phyloP scores from a whole-genome alignment of 2,329 filamentous ascomycete genomes.

The Trichoderma harzianum region DNA sequence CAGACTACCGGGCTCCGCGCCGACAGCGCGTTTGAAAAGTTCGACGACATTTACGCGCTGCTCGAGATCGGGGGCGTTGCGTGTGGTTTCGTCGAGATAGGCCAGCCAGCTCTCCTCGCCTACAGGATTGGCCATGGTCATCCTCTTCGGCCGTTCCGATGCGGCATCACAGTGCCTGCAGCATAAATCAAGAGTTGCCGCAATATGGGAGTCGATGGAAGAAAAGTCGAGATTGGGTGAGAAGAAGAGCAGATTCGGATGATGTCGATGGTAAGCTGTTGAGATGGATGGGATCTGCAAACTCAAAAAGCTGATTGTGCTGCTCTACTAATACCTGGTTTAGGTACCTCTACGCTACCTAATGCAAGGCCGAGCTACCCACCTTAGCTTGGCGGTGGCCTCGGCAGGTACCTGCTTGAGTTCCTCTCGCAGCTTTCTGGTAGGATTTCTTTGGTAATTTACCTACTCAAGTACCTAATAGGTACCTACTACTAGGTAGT shows the following conservation, averaged over 20 bases:
- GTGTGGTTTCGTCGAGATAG: slow-evolving; percentile 69
- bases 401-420: neutral
- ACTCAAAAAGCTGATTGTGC: neutral
- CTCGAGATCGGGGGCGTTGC: slow-evolving; percentile 59
- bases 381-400: neutral
- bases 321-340: neutral
- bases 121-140: slow-evolving; percentile 54
- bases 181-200: neutral
- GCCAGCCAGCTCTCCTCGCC: slow-evolving; percentile 77
- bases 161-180: slow-evolving; percentile 26
- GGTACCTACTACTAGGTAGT: neutral
- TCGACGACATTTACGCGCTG: slow-evolving; percentile 68
- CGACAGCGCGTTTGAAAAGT: slow-evolving; percentile 65
- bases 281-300: slow-evolving; percentile 2
- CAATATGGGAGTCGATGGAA: neutral
- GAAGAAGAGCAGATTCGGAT: neutral
- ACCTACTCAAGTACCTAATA: neutral
- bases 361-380: neutral
- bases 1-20: slow-evolving; percentile 69
- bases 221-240: neutral
- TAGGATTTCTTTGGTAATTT: neutral
- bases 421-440: neutral
- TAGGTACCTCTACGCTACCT: neutral
- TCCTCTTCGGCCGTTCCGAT: slow-evolving; percentile 20
- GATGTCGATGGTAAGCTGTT: neutral